Evolutionary conservation across 768 basidiomycete genomes (phyloP), one percentile per base, ranked within the genome.

Genomic region (Chlorophyllum brunneum): DNA sequence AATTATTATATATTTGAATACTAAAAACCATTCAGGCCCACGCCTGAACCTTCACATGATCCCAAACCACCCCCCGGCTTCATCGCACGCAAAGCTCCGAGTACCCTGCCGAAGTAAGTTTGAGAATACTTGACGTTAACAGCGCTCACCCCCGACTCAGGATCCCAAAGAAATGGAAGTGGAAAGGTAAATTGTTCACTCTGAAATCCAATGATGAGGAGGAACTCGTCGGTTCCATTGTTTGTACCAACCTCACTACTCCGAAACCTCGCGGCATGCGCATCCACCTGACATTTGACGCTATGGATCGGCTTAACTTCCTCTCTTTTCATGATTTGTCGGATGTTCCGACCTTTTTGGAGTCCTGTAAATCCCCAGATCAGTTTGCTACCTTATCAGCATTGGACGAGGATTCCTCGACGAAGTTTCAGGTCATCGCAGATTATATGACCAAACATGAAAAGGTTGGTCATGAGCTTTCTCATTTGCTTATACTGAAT

Each of bases 101-200:
- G n/a, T n/a, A n/a, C 4, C n/a, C 38, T 43, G 8, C 54, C 48
- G 37, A 46, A 53, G 48, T 48, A 20, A 31, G 42, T 33, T 22
- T 13, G 7, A 42, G 18, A 24, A 11, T 18, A 22, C 20, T 47
- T 13, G 11, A 8, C 11, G 16, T 16, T 9, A 27, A 13, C n/a
- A 27, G 27, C 16, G 4, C 38, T 41, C 15, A 29, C 11, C 11
- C 10, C 16, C 39, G 11, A 26, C 15, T 11, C 50, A 86, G 84
- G 56, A 78, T 81, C 34, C 70, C 70, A 18, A 81, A 80, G 61
- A 78, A 78, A 48, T 88, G 80, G 80, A 81, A 72, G 56, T 88
- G 87, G 86, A 67, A 72, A 31, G 86, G 85, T 20, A 67, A 77
- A 18, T 67, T 87, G 24, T 71, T 73, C 48, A 69, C 78, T 18